Evolutionary conservation across 768 basidiomycete species (phyloP).

Genomic region (Podaxis sp.): DNA sequence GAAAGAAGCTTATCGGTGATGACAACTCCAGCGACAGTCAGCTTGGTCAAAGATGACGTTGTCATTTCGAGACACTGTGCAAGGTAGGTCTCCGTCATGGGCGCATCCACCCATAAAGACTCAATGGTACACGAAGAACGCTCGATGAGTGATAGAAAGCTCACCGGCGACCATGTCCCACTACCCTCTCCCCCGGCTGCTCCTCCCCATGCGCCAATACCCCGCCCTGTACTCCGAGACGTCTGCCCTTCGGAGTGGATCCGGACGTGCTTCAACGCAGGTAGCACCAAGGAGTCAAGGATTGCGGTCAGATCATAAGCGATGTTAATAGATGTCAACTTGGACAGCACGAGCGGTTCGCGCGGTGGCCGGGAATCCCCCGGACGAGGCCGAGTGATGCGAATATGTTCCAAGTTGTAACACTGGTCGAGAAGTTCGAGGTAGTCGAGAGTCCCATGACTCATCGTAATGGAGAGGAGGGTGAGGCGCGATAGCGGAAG

Average conservation of each 20-base stretch:
- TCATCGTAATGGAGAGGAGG: constrained; percentile 30
- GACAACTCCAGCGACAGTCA: constrained; percentile 25
- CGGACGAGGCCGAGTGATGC: constrained; percentile 28
- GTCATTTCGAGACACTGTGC: constrained; percentile 25
- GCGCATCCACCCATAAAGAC: constrained; percentile 26
- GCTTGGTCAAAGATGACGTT: constrained; percentile 24
- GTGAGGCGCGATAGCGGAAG: constrained; percentile 29
- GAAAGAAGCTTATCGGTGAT: constrained; percentile 26
- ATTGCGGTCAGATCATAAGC: constrained; percentile 29
- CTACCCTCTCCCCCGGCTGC: constrained; percentile 12
- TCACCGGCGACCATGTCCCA: constrained; percentile 26
- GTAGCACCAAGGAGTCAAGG: constrained; percentile 31
- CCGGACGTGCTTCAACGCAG: constrained; percentile 30
- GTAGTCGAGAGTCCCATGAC: constrained; percentile 31
- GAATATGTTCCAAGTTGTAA: constrained; percentile 32
- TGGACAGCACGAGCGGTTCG: constrained; percentile 28
- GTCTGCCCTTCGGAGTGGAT: constrained; percentile 22
- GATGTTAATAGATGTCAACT: constrained; percentile 32
- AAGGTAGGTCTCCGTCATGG: constrained; percentile 29
- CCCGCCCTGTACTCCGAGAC: constrained; percentile 13
- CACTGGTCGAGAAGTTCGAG: constrained; percentile 31
- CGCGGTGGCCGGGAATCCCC: constrained; percentile 21
- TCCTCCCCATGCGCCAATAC: constrained; percentile 16
- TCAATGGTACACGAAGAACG: constrained; percentile 31
- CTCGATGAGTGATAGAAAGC: constrained; percentile 28